Percentiles rank a stretch among this genome's conserved stretches.
Evolutionary conservation across 208 protist species (phyloP).

Genomic region (Phytomonas sp.): DNA sequence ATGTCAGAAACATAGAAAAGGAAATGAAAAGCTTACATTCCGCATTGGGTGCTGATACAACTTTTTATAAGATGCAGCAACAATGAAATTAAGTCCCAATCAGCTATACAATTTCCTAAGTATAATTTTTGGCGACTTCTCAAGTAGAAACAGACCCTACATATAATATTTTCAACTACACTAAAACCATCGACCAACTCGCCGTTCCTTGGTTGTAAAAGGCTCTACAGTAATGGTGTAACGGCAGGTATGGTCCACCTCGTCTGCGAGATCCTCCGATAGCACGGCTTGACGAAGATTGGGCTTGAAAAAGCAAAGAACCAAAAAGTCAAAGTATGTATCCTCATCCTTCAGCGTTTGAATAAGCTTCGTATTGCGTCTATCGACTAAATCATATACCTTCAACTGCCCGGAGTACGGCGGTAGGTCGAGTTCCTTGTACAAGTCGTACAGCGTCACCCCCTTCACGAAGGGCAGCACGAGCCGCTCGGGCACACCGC

Average conservation of each 20-base stretch:
- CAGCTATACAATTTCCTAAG: background rate
- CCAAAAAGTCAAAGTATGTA: conserved; percentile 75
- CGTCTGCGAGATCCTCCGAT: conserved; percentile 47
- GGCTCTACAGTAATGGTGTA: conserved; percentile 81
- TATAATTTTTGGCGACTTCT: background rate
- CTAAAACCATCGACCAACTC: conserved; percentile 74
- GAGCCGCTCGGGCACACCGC: conserved; percentile 16
- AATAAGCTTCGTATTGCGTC: conserved; percentile 36
- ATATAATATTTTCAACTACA: background rate
- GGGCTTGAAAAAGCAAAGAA: conserved; percentile 65
- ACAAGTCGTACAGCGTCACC: conserved; percentile 74
- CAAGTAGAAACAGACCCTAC: conserved; percentile 12
- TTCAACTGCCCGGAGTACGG: conserved; percentile 82
- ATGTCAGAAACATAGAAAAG: background rate
- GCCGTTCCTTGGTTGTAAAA: conserved; percentile 46
- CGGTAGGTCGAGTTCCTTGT: conserved; percentile 37
- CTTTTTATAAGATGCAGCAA: background rate
- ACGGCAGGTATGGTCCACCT: conserved; percentile 59
- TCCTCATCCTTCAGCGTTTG: conserved; percentile 72
- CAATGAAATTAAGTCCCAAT: background rate
- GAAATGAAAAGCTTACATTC: background rate
- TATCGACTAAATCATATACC: conserved; percentile 73
- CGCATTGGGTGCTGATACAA: background rate
- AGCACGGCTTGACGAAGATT: conserved; percentile 53
- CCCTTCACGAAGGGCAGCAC: conserved; percentile 50